Conservation (phyloP, 2,329 filamentous ascomycete genomes). For the Sclerotinia minor region DNA sequence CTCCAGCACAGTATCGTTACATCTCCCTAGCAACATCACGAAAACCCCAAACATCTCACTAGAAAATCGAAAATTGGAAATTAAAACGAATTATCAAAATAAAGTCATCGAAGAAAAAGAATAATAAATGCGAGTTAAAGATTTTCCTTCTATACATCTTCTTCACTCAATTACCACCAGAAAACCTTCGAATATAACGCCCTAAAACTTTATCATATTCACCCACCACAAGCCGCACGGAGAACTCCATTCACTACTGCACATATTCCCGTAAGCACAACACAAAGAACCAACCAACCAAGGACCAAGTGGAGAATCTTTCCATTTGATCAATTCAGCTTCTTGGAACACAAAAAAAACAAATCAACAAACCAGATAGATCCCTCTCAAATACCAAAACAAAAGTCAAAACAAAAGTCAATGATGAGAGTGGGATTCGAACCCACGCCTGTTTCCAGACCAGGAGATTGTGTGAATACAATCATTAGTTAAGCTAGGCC, state of each 20-base stretch:
- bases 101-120: not conserved
- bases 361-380: not conserved
- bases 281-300: not conserved
- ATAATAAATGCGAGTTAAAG: not conserved
- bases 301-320: not conserved
- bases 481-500: not conserved
- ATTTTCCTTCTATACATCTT: not conserved
- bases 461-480: not conserved
- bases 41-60: not conserved
- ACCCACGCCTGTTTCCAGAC: slow-evolving; percentile 22
- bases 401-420: not conserved
- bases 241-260: not conserved
- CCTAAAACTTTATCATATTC: not conserved
- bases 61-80: not conserved
- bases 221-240: not conserved
- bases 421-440: slow-evolving; percentile 21
- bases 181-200: not conserved
- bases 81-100: not conserved
- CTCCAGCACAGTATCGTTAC: no score
- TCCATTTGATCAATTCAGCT: no score
- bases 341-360: no score
- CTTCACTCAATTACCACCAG: not conserved
- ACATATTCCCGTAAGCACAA: not conserved
- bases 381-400: no score
- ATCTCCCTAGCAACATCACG: not conserved